Conservation (phyloP, 2,329 filamentous ascomycete genomes). For the Hypocrella siamensis region DNA sequence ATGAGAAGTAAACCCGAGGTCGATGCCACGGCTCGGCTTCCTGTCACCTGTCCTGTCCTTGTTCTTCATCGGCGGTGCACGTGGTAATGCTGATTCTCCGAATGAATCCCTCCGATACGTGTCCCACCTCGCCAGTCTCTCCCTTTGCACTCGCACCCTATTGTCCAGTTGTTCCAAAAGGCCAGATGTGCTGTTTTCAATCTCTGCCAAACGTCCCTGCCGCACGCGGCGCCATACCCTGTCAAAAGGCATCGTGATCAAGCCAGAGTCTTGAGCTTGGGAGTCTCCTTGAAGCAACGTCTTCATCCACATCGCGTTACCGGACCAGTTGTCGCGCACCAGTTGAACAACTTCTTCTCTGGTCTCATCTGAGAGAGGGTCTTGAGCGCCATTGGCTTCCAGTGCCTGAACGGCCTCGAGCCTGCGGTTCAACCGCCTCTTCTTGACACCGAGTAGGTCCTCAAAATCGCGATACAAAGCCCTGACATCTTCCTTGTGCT, state of each 20-base stretch:
- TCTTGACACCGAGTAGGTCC: conserved; percentile 47
- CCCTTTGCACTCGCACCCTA: conserved; percentile 50
- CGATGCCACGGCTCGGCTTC: conserved; percentile 23
- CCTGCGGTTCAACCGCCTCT: conserved; percentile 37
- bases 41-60: conserved; percentile 8
- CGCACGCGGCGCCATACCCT: conserved; percentile 56
- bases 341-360: conserved; percentile 39
- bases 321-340: conserved; percentile 62
- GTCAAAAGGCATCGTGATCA: conserved; percentile 54
- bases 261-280: conserved; percentile 36
- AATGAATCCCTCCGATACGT: conserved; percentile 41
- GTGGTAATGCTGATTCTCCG: conserved; percentile 11
- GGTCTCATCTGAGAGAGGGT: conserved; percentile 23
- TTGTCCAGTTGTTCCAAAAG: conserved; percentile 57
- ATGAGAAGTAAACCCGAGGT: conserved; percentile 39
- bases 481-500: conserved; percentile 42
- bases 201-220: conserved; percentile 37
- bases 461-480: conserved; percentile 47
- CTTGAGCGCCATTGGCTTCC: conserved; percentile 10
- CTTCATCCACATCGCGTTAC: conserved; percentile 59
- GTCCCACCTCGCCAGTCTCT: conserved; percentile 58
- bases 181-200: conserved; percentile 34
- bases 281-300: conserved; percentile 53
- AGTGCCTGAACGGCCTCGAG: conserved; percentile 27
- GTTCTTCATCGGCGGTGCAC: conserved; percentile 11